Percentiles rank a stretch among this genome's conserved stretches.
These are phyloP conservation scores for Apophysomyces trapeziformis DNA, from an alignment of 371 early-diverging fungal genomes.

Conservation along the genomic window DNA sequence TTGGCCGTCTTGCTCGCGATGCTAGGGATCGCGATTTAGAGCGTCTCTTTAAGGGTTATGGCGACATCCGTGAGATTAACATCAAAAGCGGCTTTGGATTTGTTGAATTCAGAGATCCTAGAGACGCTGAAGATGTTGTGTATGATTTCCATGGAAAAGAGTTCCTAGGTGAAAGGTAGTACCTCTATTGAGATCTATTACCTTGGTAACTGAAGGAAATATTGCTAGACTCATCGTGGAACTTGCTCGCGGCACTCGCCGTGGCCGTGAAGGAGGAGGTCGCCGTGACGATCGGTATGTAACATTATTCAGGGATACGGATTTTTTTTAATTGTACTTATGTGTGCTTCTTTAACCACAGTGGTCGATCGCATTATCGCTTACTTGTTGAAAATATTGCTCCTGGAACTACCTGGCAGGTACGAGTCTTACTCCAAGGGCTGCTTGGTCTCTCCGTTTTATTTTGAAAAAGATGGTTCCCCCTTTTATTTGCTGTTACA, in stretches of 20 bases:
- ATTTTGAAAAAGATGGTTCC: slow-evolving; percentile 14
- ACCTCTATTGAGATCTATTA: neutral
- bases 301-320: neutral
- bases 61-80: slow-evolving; percentile 75
- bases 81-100: slow-evolving; percentile 80
- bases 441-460: slow-evolving; percentile 15
- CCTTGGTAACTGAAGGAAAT: neutral
- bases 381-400: slow-evolving; percentile 75
- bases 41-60: slow-evolving; percentile 68
- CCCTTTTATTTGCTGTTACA: slow-evolving; percentile 18
- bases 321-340: neutral
- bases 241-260: slow-evolving; percentile 71
- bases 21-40: slow-evolving; percentile 73
- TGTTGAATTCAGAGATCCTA: slow-evolving; percentile 73
- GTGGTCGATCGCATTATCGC: slow-evolving; percentile 64
- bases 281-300: slow-evolving; percentile 38
- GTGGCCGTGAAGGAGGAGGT: slow-evolving; percentile 53
- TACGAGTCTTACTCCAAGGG: slow-evolving; percentile 51
- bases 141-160: slow-evolving; percentile 70
- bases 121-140: slow-evolving; percentile 80
- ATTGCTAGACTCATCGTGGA: slow-evolving; percentile 71
- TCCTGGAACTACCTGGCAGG: slow-evolving; percentile 82
- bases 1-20: slow-evolving; percentile 74
- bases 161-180: slow-evolving; percentile 79
- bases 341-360: slow-evolving; percentile 4